phyloP scores from a whole-genome alignment of 2,329 filamentous ascomycete genomes.

The Xylariomycetidae sp. region DNA sequence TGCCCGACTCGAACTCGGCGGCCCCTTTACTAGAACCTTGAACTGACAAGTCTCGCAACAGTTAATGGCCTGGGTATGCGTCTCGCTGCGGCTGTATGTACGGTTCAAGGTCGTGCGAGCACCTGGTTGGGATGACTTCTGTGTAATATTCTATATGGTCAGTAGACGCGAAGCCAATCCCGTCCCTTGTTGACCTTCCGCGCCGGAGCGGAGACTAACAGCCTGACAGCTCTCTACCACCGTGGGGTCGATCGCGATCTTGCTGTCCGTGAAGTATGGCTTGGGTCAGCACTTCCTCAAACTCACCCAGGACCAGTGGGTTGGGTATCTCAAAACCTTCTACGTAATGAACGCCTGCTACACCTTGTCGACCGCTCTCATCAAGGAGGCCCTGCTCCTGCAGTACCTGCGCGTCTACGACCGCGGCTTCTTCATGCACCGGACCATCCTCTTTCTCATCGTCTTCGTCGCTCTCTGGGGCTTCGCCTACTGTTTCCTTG shows the following conservation, averaged over 20 bases:
- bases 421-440: conserved; percentile 10
- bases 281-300: conserved; percentile 20
- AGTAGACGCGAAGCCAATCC: no score
- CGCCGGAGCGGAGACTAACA: no score
- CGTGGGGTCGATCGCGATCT: conserved; percentile 15
- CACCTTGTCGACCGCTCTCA: conserved; percentile 18
- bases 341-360: conserved; percentile 21
- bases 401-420: conserved; percentile 24
- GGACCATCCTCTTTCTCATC: conserved; percentile 17
- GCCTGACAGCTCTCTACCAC: conserved; percentile 14
- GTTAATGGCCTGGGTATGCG: conserved; percentile 25
- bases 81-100: conserved; percentile 22
- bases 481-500: conserved; percentile 22
- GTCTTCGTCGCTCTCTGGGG: conserved; percentile 26
- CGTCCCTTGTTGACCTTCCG: no score
- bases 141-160: conserved; percentile 19
- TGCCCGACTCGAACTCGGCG: no score
- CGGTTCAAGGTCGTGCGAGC: conserved; percentile 17
- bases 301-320: conserved; percentile 9
- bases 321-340: conserved; percentile 17
- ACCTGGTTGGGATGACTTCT: conserved; percentile 23
- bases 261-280: conserved; percentile 14
- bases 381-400: conserved; percentile 21
- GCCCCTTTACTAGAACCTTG: no score
- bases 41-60: no score